Percentiles rank a stretch among this genome's conserved stretches.
Evolutionary conservation across 805 yeast species (phyloP).

Genomic region (Lipomyces sp.): DNA sequence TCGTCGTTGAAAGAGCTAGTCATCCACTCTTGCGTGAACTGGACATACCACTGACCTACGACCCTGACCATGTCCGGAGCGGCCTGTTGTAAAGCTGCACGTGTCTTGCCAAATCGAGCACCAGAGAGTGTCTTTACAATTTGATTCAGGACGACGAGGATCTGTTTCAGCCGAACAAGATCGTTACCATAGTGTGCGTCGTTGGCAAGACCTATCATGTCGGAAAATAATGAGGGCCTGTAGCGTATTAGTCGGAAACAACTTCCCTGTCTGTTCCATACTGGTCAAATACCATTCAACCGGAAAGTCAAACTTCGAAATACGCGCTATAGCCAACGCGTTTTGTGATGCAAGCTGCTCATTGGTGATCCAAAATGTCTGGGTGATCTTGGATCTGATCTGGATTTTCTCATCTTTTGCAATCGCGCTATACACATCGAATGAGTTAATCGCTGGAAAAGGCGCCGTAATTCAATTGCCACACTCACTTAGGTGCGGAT

Average conservation of each 20-base stretch:
- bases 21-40: slow-evolving; percentile 66
- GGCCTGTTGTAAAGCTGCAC: slow-evolving; percentile 75
- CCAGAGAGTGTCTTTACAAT: slow-evolving; percentile 72
- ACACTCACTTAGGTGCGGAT: slow-evolving; percentile 56
- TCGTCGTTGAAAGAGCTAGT: not conserved
- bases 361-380: slow-evolving; percentile 68
- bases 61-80: slow-evolving; percentile 66
- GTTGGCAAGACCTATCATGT: slow-evolving; percentile 46
- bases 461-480: not conserved
- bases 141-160: slow-evolving; percentile 73
- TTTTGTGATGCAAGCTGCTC: slow-evolving; percentile 78
- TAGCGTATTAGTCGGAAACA: not conserved
- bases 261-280: not conserved
- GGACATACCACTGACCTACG: slow-evolving; percentile 62
- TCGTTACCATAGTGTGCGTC: slow-evolving; percentile 54
- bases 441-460: not conserved
- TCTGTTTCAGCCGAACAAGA: slow-evolving; percentile 57
- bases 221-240: slow-evolving; percentile 70
- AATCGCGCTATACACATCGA: slow-evolving; percentile 47
- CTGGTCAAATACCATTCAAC: slow-evolving; percentile 60
- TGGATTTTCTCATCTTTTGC: slow-evolving; percentile 69
- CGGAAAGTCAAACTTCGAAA: slow-evolving; percentile 86
- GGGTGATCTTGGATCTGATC: slow-evolving; percentile 64
- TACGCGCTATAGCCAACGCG: slow-evolving; percentile 78
- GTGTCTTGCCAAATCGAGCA: slow-evolving; percentile 81